phyloP scores from a whole-genome alignment of 2,329 filamentous ascomycete genomes.

The Penicillium aurantiogriseum region DNA sequence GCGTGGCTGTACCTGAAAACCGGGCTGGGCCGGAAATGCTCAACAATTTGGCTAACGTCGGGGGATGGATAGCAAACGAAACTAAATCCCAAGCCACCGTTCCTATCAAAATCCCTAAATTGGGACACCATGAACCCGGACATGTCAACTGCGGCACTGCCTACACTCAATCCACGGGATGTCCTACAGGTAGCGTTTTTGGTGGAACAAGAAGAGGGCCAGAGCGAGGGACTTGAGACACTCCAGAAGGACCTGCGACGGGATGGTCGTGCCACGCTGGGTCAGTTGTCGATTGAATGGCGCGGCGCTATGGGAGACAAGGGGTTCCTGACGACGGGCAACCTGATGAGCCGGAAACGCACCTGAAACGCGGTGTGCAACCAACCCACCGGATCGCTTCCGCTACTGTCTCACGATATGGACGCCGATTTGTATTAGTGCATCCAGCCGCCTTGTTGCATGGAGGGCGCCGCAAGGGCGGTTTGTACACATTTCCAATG shows the following conservation, averaged over 20 bases:
- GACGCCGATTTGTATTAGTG: slow-evolving; percentile 9
- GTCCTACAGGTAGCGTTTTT: slow-evolving; percentile 65
- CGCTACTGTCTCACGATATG: slow-evolving; percentile 10
- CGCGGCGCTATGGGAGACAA: slow-evolving; percentile 83
- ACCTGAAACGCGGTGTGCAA: slow-evolving; percentile 25
- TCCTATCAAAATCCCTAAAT: slow-evolving; percentile 55
- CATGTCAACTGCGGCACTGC: slow-evolving; percentile 33
- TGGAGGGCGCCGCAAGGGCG: slow-evolving; percentile 9
- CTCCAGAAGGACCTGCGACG: slow-evolving; percentile 49
- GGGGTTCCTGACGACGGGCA: slow-evolving; percentile 84
- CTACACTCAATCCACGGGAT: slow-evolving; percentile 60
- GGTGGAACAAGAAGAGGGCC: slow-evolving; percentile 54
- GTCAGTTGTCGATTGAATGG: slow-evolving; percentile 84
- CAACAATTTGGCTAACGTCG: slow-evolving; percentile 7
- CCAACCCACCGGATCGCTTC: slow-evolving; percentile 1
- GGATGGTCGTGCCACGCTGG: slow-evolving; percentile 63
- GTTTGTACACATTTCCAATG: neutral
- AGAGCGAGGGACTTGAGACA: slow-evolving; percentile 52
- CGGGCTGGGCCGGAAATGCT: neutral
- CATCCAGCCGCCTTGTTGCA: slow-evolving; percentile 19
- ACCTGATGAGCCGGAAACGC: slow-evolving; percentile 55
- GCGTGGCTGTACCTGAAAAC: neutral
- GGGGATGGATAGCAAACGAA: slow-evolving; percentile 42
- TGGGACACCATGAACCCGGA: slow-evolving; percentile 49
- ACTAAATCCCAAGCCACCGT: slow-evolving; percentile 53